Evolutionary conservation across 2,329 filamentous ascomycete species (phyloP), one percentile per base, ranked within the genome.

Genomic region (Botryosphaeria dothidea): DNA sequence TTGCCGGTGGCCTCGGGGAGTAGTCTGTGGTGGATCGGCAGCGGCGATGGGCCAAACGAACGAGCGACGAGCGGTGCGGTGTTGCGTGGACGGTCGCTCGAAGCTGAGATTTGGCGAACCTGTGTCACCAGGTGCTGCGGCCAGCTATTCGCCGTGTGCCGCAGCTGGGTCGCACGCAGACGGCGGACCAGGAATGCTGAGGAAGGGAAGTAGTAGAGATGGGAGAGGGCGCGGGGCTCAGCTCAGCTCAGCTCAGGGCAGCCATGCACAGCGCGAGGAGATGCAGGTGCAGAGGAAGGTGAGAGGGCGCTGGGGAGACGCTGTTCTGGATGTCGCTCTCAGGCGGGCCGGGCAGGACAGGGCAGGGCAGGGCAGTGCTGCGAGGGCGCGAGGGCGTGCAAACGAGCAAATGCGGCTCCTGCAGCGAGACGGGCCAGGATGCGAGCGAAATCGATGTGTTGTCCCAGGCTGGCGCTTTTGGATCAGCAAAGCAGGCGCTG

Each of bases 341-440:
- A 5, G 3, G 29, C 23, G 15, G 23, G 48, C 23, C 21, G 48
- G 23, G 48, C 21, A 52, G 48, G 48, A 34, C 31, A 34, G 31
- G 13, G 43, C 23, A 25, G 57, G 23, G 27, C 43, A 46, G 43
- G n/a, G n/a, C n/a, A n/a, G n/a, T n/a, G 57, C 38, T 27, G 43
- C 45, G 31, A 51, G 58, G 43, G 52, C 21, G 58, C 27, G 58
- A 49, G 43, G 41, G 43, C 15, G 58, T 49, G 58, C 43, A 62
- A 51, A 62, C 58, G 58, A 38, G 29, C 27, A 34, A 61, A 31
- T 62, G 58, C 58, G 58, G 58, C 58, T 62, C 58, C 56, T 60
- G 56, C 56, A 60, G 56, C 27, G 41, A 45, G 38, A 11, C 4
- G 19, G 15, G 36, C 52, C 52, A 41, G 52, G 52, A 41, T 57